Evolutionary conservation across 2,329 filamentous ascomycete species (phyloP).

Genomic region (Madurella fahalii): DNA sequence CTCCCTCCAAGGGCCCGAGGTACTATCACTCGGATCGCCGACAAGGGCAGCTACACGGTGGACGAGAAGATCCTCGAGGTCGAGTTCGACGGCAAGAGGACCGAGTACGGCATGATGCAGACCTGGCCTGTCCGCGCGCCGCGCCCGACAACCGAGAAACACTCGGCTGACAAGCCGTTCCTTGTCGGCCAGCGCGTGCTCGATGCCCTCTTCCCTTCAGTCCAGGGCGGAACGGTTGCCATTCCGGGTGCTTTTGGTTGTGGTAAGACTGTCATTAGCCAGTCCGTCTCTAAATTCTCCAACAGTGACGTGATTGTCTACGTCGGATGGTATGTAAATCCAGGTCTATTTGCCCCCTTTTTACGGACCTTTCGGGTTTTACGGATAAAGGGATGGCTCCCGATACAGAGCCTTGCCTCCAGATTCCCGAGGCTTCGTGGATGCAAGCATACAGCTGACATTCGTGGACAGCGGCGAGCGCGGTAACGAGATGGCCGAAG

Average conservation of each 20-base stretch:
- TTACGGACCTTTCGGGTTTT: conserved; percentile 27
- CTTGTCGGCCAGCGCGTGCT: conserved; percentile 95
- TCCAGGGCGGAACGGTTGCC: conserved; percentile 95
- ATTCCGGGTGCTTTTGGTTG: conserved; percentile 98
- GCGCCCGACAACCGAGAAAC: conserved; percentile 85
- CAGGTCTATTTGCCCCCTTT: not conserved
- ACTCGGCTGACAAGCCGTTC: conserved; percentile 83
- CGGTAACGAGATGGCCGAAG: conserved; percentile 99
- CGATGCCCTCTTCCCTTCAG: conserved; percentile 92
- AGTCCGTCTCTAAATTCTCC: conserved; percentile 98
- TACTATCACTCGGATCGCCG: conserved; percentile 84
- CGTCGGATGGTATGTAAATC: conserved; percentile 54
- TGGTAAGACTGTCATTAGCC: conserved; percentile 98
- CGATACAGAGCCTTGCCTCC: no score
- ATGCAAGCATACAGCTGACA: not conserved
- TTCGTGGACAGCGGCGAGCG: conserved; percentile 62
- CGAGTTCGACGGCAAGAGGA: conserved; percentile 95
- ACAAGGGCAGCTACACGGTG: conserved; percentile 90
- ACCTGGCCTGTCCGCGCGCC: conserved; percentile 96
- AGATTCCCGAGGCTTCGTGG: no score
- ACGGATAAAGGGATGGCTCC: no score
- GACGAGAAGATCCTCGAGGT: conserved; percentile 91
- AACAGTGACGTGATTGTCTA: conserved; percentile 99
- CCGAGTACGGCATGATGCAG: conserved; percentile 97
- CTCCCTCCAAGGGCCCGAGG: conserved; percentile 85